Percentiles rank a stretch among this genome's conserved stretches.
Evolutionary conservation across 208 protist genomes (phyloP).

Genomic region (Trypanosomatidae sp.): DNA sequence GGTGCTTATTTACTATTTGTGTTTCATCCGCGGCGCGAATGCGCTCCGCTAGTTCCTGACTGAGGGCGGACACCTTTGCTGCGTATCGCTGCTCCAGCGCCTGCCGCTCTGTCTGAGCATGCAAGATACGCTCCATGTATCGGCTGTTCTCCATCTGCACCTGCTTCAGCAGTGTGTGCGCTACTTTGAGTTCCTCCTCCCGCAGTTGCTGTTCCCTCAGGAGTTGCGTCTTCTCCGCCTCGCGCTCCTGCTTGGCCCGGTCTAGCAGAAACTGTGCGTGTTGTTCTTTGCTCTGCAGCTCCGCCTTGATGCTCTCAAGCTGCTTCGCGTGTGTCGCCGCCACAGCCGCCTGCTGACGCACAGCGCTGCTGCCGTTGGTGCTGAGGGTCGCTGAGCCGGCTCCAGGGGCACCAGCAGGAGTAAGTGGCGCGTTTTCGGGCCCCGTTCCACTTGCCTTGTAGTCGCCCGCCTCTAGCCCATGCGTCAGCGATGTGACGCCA

Average conservation of each 20-base stretch:
- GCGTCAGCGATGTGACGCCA: background rate
- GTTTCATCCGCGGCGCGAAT: slow-evolving; percentile 36
- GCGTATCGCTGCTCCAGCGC: slow-evolving; percentile 44
- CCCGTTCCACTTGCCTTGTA: background rate
- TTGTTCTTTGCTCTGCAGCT: slow-evolving; percentile 39
- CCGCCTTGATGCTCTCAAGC: slow-evolving; percentile 36
- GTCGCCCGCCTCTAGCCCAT: background rate
- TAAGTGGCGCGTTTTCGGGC: background rate
- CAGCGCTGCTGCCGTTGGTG: background rate
- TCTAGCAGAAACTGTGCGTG: slow-evolving; percentile 27
- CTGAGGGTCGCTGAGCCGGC: background rate
- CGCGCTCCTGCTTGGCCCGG: slow-evolving; percentile 31
- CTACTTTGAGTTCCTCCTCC: slow-evolving; percentile 58
- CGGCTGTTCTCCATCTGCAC: slow-evolving; percentile 47
- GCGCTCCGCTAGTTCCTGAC: slow-evolving; percentile 47
- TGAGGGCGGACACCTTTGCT: slow-evolving; percentile 47
- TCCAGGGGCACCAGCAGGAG: background rate
- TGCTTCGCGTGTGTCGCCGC: slow-evolving; percentile 25
- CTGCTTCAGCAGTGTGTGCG: slow-evolving; percentile 63
- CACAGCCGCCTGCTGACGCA: slow-evolving; percentile 13
- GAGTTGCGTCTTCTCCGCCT: slow-evolving; percentile 43
- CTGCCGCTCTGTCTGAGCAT: slow-evolving; percentile 48
- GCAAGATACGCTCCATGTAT: slow-evolving; percentile 39
- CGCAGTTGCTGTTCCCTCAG: slow-evolving; percentile 58
- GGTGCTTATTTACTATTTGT: slow-evolving; percentile 14